Percentiles rank a stretch among this genome's conserved stretches.
These are phyloP conservation scores for Rhododendron williamsianum DNA, from an alignment of 148 eudicot genomes.

Conservation along the genomic window DNA sequence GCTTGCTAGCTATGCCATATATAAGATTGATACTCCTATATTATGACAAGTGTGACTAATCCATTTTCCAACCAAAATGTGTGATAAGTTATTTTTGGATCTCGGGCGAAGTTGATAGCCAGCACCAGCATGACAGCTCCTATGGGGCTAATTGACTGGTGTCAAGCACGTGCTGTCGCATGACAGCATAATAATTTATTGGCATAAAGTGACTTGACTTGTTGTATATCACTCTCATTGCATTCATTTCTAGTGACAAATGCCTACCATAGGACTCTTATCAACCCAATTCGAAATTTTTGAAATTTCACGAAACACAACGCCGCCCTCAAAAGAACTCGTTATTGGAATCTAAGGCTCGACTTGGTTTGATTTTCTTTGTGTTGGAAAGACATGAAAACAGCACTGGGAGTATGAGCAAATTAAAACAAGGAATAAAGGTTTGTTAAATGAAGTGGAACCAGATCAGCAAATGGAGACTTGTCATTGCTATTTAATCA, in stretches of 20 bases:
- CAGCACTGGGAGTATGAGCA: neutral
- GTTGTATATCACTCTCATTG: neutral
- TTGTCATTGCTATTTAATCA: neutral
- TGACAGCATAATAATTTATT: neutral
- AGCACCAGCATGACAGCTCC: conserved; percentile 5
- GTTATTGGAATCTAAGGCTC: too few species aligned
- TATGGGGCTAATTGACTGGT: neutral
- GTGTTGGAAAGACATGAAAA: neutral
- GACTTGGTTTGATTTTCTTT: neutral
- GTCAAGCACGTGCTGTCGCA: neutral
- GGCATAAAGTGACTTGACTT: neutral
- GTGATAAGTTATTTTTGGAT: neutral
- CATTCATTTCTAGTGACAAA: neutral
- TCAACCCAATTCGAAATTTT: too few species aligned
- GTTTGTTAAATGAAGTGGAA: neutral
- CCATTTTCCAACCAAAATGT: neutral
- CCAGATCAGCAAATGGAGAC: neutral
- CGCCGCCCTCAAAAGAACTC: too few species aligned
- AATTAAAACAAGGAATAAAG: neutral
- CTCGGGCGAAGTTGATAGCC: neutral
- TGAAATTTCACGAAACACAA: too few species aligned
- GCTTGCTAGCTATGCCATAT: neutral
- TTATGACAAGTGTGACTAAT: neutral
- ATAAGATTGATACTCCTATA: neutral
- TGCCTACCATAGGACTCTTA: neutral